Evolutionary conservation across 306 rosid genomes (phyloP), one percentile per base, ranked within the genome.

Genomic region (Ochetophila trinervis): DNA sequence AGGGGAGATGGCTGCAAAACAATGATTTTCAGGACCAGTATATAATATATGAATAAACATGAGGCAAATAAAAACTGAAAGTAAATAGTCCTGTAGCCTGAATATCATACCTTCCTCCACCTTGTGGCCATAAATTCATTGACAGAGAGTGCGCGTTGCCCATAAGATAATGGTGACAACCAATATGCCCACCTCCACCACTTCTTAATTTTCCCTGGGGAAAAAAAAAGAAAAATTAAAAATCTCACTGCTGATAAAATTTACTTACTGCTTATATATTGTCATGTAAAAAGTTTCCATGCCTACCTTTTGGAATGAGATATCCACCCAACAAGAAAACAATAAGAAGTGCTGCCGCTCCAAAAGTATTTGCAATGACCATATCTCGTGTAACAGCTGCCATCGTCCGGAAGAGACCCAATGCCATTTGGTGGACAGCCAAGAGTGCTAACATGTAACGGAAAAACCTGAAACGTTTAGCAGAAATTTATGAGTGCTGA

Each of bases 151-250:
- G 97, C 96, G 16, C 84, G 79, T 57, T 88, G 96, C 40, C 87
- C 97, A 67, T 86, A 88, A 58, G 91, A 71, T 36, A 91, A 88
- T 24, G 97, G 97, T 18, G 97, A 91, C 71, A 91, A 4, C 94
- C 96, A 91, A 74, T 79, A 88, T 23, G 83, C 96, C 97, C 97
- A 88, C 55, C 67, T 42, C 94, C 91, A 88, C 97, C 97, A 91
- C 37, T 94, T 85, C 79, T 86, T 84, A 50, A 91, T 81, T 83
- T 80, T 77, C 40, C 48, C 97, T 91, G 84, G 60, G n/a, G n/a
- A n/a, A n/a, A n/a, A n/a, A 73, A 68, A 24, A 77, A 57, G 58
- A 74, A 66, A 66, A 74, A 20, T 32, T 53, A 48, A 27, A 27
- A 27, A 27, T 27, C 32, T n/a, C n/a, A n/a, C n/a, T n/a, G n/a